These are phyloP conservation scores for Pseudonitzschia multiseries DNA, from an alignment of 108 stramenopile genomes.

Conservation along the genomic window DNA sequence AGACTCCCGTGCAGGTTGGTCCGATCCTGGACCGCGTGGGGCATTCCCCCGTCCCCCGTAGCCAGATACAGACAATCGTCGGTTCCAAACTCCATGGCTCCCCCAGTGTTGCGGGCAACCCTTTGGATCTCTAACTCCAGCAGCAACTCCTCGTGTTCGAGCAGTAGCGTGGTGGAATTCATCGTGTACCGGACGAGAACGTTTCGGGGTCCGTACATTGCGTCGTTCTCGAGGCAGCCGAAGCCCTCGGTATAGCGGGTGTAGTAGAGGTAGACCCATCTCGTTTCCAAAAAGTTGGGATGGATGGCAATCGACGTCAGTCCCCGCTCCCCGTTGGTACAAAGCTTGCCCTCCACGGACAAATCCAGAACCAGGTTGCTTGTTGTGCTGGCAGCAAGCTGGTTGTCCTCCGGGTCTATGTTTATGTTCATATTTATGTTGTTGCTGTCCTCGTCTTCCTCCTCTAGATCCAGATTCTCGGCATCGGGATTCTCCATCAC, in stretches of 20 bases:
- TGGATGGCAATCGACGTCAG: constrained; percentile 21
- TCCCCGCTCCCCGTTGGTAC: constrained; percentile 40
- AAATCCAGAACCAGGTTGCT: constrained; percentile 11
- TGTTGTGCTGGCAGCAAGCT: neutral
- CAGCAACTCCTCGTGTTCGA: constrained; percentile 23
- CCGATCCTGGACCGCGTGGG: constrained; percentile 3
- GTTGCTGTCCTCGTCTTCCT: neutral
- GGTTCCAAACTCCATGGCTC: constrained; percentile 35
- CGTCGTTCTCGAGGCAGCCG: constrained; percentile 9
- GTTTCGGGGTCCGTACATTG: constrained; percentile 17
- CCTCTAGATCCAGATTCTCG: too few relatives aligned
- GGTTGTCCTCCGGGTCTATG: neutral
- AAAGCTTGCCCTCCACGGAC: constrained; percentile 7
- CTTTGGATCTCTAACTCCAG: constrained; percentile 2
- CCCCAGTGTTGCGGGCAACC: constrained; percentile 24
- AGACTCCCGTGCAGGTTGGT: constrained; percentile 21
- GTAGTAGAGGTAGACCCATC: constrained; percentile 34
- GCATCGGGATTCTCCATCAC: constrained; percentile 25
- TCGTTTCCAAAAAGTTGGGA: constrained; percentile 27
- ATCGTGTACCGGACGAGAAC: constrained; percentile 31
- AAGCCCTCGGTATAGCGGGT: neutral
- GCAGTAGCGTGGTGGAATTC: constrained; percentile 6
- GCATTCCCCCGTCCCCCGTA: constrained; percentile 22
- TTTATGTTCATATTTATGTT: too few relatives aligned
- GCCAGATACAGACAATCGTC: constrained; percentile 36